Evolutionary conservation across 2,329 filamentous ascomycete genomes (phyloP).

Genomic region (Fusarium marasasianum): DNA sequence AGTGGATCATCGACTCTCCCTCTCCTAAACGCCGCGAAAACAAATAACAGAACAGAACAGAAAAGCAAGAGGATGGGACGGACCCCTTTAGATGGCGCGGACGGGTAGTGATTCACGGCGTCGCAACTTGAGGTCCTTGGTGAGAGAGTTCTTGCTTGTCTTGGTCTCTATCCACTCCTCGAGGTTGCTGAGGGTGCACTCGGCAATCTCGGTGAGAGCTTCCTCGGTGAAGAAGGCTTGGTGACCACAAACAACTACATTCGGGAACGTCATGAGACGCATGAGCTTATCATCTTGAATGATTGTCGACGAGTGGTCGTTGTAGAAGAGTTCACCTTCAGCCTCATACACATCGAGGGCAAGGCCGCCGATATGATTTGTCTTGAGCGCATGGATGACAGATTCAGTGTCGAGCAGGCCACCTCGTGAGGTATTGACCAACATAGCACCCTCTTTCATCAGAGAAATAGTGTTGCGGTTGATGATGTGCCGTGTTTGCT

Average conservation of each 20-base stretch:
- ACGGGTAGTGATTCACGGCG: slow-evolving; percentile 46
- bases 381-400: slow-evolving; percentile 69
- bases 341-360: slow-evolving; percentile 76
- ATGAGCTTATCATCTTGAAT: slow-evolving; percentile 74
- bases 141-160: slow-evolving; percentile 48
- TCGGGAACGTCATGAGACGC: slow-evolving; percentile 74
- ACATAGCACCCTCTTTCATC: slow-evolving; percentile 68
- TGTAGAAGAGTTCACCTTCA: slow-evolving; percentile 71
- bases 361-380: slow-evolving; percentile 66
- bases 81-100: slow-evolving; percentile 41
- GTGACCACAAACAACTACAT: slow-evolving; percentile 73
- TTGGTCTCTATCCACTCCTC: slow-evolving; percentile 52
- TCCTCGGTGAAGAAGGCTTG: slow-evolving; percentile 76
- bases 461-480: slow-evolving; percentile 60
- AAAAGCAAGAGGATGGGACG: not conserved
- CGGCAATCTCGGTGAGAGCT: slow-evolving; percentile 70
- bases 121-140: slow-evolving; percentile 40
- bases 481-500: slow-evolving; percentile 68
- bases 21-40: not conserved
- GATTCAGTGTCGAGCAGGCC: slow-evolving; percentile 69
- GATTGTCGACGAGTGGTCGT: slow-evolving; percentile 70
- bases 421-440: slow-evolving; percentile 76
- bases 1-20: not conserved
- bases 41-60: not conserved
- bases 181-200: slow-evolving; percentile 67